Conservation (phyloP, 1,284 basidiomycete genomes). For the Ganoderma multipileum region DNA sequence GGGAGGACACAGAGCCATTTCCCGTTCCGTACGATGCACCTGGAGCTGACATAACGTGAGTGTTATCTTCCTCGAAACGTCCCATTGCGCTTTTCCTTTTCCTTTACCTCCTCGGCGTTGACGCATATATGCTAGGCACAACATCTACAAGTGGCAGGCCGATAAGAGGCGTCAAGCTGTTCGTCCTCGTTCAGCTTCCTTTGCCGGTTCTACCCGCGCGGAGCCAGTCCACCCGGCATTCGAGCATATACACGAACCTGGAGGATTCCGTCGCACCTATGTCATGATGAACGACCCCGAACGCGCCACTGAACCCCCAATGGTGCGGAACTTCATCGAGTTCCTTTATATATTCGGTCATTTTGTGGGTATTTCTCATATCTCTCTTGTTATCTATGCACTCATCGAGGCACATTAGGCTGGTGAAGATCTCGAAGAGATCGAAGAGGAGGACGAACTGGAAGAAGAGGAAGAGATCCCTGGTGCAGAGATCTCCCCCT, state of each 20-base stretch:
- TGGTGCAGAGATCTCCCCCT: slow-evolving; percentile 26
- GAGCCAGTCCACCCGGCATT: slow-evolving; percentile 72
- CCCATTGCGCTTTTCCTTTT: neutral
- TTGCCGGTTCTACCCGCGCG: slow-evolving; percentile 58
- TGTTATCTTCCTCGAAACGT: slow-evolving; percentile 32
- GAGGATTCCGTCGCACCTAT: slow-evolving; percentile 92
- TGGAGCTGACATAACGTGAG: slow-evolving; percentile 91
- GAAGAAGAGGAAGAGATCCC: slow-evolving; percentile 44
- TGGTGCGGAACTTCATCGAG: slow-evolving; percentile 88
- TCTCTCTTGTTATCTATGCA: slow-evolving; percentile 7
- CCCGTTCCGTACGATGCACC: slow-evolving; percentile 85
- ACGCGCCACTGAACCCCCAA: slow-evolving; percentile 65
- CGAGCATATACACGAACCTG: slow-evolving; percentile 91
- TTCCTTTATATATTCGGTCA: slow-evolving; percentile 94
- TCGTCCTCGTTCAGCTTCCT: slow-evolving; percentile 76
- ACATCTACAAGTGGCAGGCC: slow-evolving; percentile 93
- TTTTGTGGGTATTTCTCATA: slow-evolving; percentile 70
- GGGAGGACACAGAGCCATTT: slow-evolving; percentile 71
- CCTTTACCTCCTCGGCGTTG: slow-evolving; percentile 8
- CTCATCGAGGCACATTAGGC: slow-evolving; percentile 56
- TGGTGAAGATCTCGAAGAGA: slow-evolving; percentile 94
- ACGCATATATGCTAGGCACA: slow-evolving; percentile 62
- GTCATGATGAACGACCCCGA: slow-evolving; percentile 74
- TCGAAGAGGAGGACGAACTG: slow-evolving; percentile 65
- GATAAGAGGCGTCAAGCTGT: slow-evolving; percentile 66